Evolutionary conservation across 208 protist species (phyloP).

Genomic region (Leishmania tarentolae): DNA sequence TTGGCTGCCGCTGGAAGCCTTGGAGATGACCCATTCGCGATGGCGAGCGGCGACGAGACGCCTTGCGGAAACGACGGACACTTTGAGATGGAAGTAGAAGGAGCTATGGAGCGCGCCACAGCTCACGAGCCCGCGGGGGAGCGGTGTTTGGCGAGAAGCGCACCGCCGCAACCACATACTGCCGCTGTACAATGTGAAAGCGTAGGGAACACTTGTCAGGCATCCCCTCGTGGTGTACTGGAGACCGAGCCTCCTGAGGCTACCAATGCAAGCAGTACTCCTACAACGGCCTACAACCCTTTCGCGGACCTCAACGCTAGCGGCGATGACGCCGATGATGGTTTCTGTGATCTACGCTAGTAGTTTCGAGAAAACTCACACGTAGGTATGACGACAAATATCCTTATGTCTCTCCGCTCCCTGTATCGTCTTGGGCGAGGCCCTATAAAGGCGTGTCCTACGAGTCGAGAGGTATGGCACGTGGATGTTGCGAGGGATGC

Average conservation of each 20-base stretch:
- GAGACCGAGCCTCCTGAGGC: not conserved
- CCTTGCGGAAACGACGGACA: not conserved
- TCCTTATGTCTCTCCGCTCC: not conserved
- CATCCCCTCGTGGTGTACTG: no score
- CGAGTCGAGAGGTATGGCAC: not conserved
- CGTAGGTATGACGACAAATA: no score
- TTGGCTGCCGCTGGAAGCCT: not conserved
- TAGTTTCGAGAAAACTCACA: not conserved
- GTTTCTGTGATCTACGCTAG: slow-evolving; percentile 21
- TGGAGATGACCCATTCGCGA: slow-evolving; percentile 5
- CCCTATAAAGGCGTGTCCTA: not conserved
- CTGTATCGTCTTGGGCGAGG: not conserved
- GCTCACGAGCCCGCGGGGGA: not conserved
- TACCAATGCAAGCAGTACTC: no score
- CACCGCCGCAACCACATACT: not conserved
- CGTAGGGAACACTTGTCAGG: not conserved
- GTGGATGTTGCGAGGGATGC: not conserved
- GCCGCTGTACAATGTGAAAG: not conserved
- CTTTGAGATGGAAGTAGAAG: not conserved
- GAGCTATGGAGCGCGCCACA: not conserved
- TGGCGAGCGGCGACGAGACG: not conserved
- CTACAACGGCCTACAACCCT: slow-evolving; percentile 15
- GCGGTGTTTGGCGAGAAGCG: no score
- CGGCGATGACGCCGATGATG: slow-evolving; percentile 19
- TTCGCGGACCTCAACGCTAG: slow-evolving; percentile 16